These are phyloP conservation scores for Hemileccinum rubropunctum DNA, from an alignment of 768 basidiomycete species.

Conservation along the genomic window DNA sequence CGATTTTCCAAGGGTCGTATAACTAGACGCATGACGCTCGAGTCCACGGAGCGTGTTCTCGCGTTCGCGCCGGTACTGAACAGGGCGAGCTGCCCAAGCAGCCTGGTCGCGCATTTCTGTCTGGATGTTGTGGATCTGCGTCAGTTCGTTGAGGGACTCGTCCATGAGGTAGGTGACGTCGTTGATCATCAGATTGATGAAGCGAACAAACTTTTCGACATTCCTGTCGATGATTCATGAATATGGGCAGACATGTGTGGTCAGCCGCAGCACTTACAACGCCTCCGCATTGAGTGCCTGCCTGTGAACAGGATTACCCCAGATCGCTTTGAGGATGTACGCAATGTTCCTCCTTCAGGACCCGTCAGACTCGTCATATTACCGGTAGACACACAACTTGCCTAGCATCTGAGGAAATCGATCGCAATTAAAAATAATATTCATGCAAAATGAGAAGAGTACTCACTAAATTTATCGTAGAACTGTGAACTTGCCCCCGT, in stretches of 20 bases:
- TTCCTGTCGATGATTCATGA: constrained; percentile 46
- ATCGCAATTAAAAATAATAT: constrained; percentile 7
- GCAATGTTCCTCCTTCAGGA: constrained; percentile 76
- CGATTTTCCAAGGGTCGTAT: constrained; percentile 81
- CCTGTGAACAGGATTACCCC: constrained; percentile 88
- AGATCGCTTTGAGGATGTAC: constrained; percentile 83
- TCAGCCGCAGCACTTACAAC: constrained; percentile 43
- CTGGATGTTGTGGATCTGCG: constrained; percentile 86
- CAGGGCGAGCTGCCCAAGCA: constrained; percentile 64
- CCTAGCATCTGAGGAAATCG: constrained; percentile 48
- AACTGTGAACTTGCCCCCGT: constrained; percentile 98
- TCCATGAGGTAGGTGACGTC: constrained; percentile 98
- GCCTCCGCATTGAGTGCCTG: constrained; percentile 82
- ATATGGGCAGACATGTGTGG: not conserved
- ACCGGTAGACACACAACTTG: constrained; percentile 17
- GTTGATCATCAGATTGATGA: constrained; percentile 98
- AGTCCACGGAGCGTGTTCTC: constrained; percentile 74
- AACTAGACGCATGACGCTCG: constrained; percentile 82
- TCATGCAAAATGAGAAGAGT: not conserved
- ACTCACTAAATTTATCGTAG: constrained; percentile 95
- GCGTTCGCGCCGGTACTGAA: constrained; percentile 79
- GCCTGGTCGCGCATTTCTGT: constrained; percentile 75
- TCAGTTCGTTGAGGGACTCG: constrained; percentile 86
- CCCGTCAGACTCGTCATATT: constrained; percentile 11
- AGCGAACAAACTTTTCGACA: constrained; percentile 91